These are phyloP conservation scores for Aaosphaeria arxii DNA, from an alignment of 2,329 filamentous ascomycete genomes.

Conservation along the genomic window DNA sequence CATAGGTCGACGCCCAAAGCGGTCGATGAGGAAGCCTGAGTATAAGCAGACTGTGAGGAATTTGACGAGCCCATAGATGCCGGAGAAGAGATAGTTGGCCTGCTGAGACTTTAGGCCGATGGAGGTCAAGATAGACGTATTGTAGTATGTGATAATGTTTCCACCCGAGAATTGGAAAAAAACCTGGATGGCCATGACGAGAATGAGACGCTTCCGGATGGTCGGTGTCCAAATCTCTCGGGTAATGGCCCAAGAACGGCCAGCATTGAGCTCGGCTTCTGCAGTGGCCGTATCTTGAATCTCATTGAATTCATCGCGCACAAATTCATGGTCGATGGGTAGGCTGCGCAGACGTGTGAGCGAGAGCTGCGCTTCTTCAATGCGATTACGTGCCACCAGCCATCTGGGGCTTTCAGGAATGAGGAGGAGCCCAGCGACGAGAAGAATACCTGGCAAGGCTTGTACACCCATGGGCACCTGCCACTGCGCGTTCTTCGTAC, in stretches of 20 bases:
- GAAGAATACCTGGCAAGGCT: background rate
- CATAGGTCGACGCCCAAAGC: background rate
- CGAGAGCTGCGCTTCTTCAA: background rate
- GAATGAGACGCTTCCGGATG: background rate
- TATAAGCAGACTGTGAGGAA: background rate
- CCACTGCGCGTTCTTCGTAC: background rate
- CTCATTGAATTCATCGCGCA: background rate
- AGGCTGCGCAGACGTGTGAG: background rate
- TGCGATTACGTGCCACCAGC: background rate
- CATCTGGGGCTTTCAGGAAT: background rate
- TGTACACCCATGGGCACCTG: background rate
- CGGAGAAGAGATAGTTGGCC: background rate
- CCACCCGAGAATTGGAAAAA: background rate
- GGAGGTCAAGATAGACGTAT: background rate
- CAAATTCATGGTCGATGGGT: background rate
- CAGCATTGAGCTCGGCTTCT: background rate
- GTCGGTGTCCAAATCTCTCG: background rate
- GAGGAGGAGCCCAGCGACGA: background rate
- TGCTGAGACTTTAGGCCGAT: background rate
- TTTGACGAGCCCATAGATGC: constrained; percentile 1
- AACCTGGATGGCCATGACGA: background rate
- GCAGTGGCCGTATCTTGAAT: background rate
- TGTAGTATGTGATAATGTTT: background rate
- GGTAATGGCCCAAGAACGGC: background rate
- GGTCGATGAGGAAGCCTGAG: constrained; percentile 1